phyloP scores from a whole-genome alignment of 2,329 filamentous ascomycete species.

The Aureobasidium sp. region DNA sequence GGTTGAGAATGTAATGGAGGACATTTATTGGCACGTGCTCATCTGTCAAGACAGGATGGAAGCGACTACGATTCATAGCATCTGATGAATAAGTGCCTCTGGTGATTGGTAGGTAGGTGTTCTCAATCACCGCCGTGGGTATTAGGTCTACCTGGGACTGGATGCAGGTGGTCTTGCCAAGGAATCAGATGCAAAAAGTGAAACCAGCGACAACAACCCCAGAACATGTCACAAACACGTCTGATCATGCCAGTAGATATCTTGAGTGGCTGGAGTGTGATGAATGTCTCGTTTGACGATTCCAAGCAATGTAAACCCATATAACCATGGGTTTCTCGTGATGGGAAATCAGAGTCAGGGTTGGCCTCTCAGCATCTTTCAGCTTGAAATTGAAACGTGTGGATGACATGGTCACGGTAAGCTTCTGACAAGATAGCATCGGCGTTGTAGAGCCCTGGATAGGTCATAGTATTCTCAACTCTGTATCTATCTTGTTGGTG shows the following conservation, averaged over 20 bases:
- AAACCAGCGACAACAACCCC: not conserved
- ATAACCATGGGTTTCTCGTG: not conserved
- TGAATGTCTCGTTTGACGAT: not conserved
- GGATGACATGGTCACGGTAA: not conserved
- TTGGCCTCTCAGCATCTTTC: not conserved
- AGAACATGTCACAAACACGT: not conserved
- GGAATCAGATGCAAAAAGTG: not conserved
- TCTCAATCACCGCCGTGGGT: no score
- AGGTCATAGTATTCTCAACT: not conserved
- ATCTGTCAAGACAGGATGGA: not conserved
- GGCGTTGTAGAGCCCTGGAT: not conserved
- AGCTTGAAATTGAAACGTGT: not conserved
- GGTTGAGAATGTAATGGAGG: not conserved
- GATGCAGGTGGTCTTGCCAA: not conserved
- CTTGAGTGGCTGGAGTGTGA: not conserved
- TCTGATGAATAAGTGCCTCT: not conserved
- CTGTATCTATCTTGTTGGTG: not conserved
- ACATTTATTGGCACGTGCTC: not conserved
- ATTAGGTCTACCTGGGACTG: no score
- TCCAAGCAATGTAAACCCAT: not conserved
- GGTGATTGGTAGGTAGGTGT: not conserved
- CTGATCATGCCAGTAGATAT: not conserved
- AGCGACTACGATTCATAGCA: no score
- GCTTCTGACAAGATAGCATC: not conserved
- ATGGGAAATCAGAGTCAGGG: not conserved